Conservation (phyloP, 2,329 filamentous ascomycete species). For the Fusarium denticulatum region DNA sequence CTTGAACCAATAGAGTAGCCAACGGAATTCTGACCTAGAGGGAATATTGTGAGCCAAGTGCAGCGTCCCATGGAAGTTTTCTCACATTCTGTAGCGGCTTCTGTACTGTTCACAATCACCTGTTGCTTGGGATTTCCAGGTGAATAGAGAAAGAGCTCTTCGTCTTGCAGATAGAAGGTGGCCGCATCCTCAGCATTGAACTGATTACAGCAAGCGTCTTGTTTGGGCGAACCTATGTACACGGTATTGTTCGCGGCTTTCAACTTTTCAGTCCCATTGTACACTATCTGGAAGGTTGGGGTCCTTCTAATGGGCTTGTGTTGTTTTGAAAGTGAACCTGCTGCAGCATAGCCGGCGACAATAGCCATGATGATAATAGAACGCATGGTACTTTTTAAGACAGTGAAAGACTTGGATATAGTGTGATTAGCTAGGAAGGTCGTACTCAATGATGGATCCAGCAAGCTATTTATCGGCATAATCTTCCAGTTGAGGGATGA, state of each 20-base stretch:
- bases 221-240: neutral
- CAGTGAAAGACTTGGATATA: neutral
- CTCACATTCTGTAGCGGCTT: neutral
- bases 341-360: neutral
- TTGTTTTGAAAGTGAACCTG: neutral
- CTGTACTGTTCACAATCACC: neutral
- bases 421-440: neutral
- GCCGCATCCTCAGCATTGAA: neutral
- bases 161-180: neutral
- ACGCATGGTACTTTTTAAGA: neutral
- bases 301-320: neutral
- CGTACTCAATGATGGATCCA: fast-evolving
- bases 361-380: neutral
- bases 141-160: constrained; percentile 1
- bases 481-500: neutral
- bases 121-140: constrained; percentile 1
- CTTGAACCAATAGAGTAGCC: neutral
- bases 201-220: constrained; percentile 2
- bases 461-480: neutral
- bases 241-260: neutral
- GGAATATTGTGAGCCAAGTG: neutral
- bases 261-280: neutral
- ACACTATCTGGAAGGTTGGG: neutral
- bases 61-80: neutral
- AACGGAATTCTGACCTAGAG: neutral